Base-by-base conservation (phyloP, 257 asterid species). In the Fraxinus cuspidata region DNA sequence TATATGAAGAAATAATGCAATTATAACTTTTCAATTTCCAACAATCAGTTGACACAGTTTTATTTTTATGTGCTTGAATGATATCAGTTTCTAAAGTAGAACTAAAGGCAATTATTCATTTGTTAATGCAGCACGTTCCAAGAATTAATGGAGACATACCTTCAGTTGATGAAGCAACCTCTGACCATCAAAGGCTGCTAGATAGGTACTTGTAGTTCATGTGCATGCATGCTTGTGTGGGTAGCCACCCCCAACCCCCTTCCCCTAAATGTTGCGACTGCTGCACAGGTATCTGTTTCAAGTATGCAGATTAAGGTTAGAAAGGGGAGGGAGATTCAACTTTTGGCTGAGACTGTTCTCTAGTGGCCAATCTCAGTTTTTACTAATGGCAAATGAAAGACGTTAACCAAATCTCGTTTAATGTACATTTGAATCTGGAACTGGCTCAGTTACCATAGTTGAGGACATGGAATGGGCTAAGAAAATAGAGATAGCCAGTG, bases 141-240 rank as follows among this genome's bases (percentile, higher is more conserved):
- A 90, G 91, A 87, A 92, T 92, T 75, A 93, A 96, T 74, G 96
- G 96, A 74, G 99, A 92, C 85, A 90, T 96, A 82, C 99, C 99
- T 85, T 88, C 98, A 77, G 86, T 85, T 63, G 96, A 96, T 68
- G 97, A 90, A 89, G 97, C 96, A 74, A 96, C 93, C 81, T 90
- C 99, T 80, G 97, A 96, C 77, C 96, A 96, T 85, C 97, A 96
- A 86, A 92, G 99, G 88, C 97, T 96, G 77, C 91, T 87, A 64
- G 89, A 89, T 81, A 96, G 99, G 98, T 96, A 88, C 72, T 73
- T 63, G 5, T 83, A 58, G 35, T 63, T 27, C 69, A 23, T 63
- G 68, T 60, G 69, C 69, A 23, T 10, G 69, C 32, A 63, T 63
- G 32, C 35, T 23, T 63, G 18, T 63, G 31, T 12, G 18, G 35